Percentiles rank a stretch among this genome's conserved stretches.
Conservation (phyloP, 768 basidiomycete species). For the Cyclocybe aegerita region DNA sequence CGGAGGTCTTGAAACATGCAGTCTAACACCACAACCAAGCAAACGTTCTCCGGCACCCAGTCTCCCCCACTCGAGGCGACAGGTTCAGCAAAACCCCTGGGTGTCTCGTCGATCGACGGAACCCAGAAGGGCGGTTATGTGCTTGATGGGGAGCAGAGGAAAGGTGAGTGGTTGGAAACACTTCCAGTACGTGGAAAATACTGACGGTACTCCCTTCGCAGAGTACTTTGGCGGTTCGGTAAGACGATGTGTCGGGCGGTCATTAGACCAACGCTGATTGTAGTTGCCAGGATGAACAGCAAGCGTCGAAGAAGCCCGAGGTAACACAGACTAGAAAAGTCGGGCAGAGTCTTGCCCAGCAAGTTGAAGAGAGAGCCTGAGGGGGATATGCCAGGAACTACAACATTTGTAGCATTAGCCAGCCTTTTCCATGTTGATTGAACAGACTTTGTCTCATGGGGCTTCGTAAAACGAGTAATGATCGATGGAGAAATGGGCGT, state of each 20-base stretch:
- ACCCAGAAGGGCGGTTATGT: slow-evolving; percentile 28
- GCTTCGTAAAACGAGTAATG: too few species aligned
- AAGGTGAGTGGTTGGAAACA: slow-evolving; percentile 31
- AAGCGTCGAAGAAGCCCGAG: not conserved
- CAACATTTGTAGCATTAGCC: not conserved
- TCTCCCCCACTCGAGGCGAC: slow-evolving; percentile 57
- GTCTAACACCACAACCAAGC: slow-evolving; percentile 1
- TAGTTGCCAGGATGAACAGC: not conserved
- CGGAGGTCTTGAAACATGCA: not conserved
- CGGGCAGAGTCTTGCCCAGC: slow-evolving; percentile 7
- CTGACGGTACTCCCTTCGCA: not conserved
- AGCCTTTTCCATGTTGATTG: too few species aligned
- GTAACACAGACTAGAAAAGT: not conserved
- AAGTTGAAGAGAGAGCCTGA: slow-evolving; percentile 4
- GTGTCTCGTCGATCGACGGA: slow-evolving; percentile 40
- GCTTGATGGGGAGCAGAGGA: slow-evolving; percentile 42
- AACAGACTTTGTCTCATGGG: too few species aligned
- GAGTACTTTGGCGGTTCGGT: slow-evolving; percentile 5
- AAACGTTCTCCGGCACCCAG: slow-evolving; percentile 39
- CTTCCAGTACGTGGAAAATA: not conserved
- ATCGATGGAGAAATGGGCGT: too few species aligned
- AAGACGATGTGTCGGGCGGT: not conserved
- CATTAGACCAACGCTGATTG: not conserved
- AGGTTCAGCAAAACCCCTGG: slow-evolving; percentile 46
- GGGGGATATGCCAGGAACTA: not conserved